Evolutionary conservation across 129 eudicot species (phyloP).

Genomic region (Pulicaria dysenterica): DNA sequence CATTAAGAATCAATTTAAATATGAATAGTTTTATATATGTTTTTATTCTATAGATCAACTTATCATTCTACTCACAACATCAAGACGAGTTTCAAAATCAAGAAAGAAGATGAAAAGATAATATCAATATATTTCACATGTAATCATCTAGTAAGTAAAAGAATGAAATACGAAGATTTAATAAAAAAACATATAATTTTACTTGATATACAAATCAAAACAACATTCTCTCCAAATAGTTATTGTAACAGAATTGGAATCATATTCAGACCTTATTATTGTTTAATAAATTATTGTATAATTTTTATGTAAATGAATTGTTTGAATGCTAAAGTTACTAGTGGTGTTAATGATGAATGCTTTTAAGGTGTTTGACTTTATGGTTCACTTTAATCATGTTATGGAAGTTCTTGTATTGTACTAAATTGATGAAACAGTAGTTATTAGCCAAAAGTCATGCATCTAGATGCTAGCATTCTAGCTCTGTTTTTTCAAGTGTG

Average conservation of each 20-base stretch:
- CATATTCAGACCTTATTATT: not conserved
- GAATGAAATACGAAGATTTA: too few species aligned
- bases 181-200: too few species aligned
- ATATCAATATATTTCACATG: too few species aligned
- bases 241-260: not conserved
- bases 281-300: not conserved
- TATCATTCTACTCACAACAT: too few species aligned
- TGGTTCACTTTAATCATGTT: constrained; percentile 32
- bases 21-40: too few species aligned
- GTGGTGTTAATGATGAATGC: constrained; percentile 29
- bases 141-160: too few species aligned
- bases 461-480: too few species aligned
- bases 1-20: too few species aligned
- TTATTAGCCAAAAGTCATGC: constrained; percentile 8
- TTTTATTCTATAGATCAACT: too few species aligned
- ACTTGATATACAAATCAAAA: not conserved
- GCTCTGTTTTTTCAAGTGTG: not conserved
- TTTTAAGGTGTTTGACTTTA: constrained; percentile 36
- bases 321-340: constrained; percentile 4
- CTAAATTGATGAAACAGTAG: constrained; percentile 14
- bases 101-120: too few species aligned
- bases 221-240: not conserved
- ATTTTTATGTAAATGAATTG: not conserved
- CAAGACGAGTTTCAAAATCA: too few species aligned
- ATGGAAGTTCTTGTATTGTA: constrained; percentile 4